These are phyloP conservation scores for Primulina huaijiensis DNA, from an alignment of 257 asterid species.

Conservation along the genomic window DNA sequence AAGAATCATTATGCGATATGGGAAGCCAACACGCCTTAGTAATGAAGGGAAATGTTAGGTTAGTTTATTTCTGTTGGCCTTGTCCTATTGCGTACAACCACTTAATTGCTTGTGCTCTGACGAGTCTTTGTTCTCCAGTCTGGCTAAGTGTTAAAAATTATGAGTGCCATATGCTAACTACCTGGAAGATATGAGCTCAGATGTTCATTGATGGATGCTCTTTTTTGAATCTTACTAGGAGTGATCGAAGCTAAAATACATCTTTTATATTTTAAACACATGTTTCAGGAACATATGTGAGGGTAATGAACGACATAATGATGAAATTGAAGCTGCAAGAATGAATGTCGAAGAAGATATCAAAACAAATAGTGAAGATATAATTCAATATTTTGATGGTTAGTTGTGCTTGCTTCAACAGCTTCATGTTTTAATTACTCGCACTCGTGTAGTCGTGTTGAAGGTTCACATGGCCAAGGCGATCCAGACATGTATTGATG, in stretches of 20 bases:
- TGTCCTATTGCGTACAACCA: neutral
- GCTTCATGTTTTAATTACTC: neutral
- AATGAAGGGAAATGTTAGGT: constrained; percentile 57
- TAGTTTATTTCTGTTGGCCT: constrained; percentile 15
- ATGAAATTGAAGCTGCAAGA: constrained; percentile 57
- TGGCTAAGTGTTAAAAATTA: neutral
- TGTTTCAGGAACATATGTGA: constrained; percentile 51
- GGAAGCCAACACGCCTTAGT: constrained; percentile 49
- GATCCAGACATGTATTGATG: neutral
- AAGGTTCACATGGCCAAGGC: neutral
- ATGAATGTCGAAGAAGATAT: constrained; percentile 57
- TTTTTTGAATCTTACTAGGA: neutral
- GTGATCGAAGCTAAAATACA: neutral
- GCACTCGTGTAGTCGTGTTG: neutral
- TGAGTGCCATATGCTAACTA: neutral
- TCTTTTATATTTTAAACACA: constrained; percentile 7
- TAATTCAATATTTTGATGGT: constrained; percentile 34
- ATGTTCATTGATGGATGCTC: neutral
- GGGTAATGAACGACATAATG: constrained; percentile 55
- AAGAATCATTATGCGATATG: constrained; percentile 52
- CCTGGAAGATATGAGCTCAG: neutral
- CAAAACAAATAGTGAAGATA: constrained; percentile 11
- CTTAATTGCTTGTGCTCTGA: neutral
- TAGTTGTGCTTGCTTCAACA: constrained; percentile 22
- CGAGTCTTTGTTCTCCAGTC: neutral